Evolutionary conservation across 2,329 filamentous ascomycete genomes (phyloP).

Genomic region (Colletotrichum falcatum): DNA sequence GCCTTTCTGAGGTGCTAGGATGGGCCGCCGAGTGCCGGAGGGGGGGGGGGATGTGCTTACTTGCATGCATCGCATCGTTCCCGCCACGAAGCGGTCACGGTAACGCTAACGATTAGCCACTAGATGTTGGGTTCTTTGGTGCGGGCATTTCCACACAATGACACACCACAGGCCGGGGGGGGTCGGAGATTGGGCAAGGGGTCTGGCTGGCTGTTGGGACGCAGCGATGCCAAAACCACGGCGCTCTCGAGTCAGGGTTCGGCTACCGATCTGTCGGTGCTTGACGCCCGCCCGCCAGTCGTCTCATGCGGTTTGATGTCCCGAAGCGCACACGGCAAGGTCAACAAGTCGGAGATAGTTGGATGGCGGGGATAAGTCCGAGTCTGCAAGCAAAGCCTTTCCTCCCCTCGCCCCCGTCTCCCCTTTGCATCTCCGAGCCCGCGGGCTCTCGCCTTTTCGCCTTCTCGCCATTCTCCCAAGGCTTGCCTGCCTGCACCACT

Average conservation of each 20-base stretch:
- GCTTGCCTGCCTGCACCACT: not conserved
- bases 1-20: slow-evolving; percentile 72
- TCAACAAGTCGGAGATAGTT: not conserved
- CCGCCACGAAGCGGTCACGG: not conserved
- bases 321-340: not conserved
- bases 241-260: not conserved
- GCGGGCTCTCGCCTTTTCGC: too few relatives aligned
- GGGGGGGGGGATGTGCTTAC: not conserved
- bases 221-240: not conserved
- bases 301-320: not conserved
- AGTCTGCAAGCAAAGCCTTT: not conserved
- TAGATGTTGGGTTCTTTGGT: too few relatives aligned
- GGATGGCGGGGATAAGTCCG: not conserved
- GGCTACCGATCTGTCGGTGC: too few relatives aligned
- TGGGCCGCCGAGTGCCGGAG: not conserved
- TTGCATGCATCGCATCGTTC: not conserved
- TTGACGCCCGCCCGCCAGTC: too few relatives aligned
- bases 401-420: too few relatives aligned
- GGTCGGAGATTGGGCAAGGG: not conserved
- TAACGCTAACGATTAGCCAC: not conserved
- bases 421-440: too few relatives aligned
- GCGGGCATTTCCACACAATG: not conserved
- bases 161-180: not conserved
- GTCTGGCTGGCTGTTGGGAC: not conserved
- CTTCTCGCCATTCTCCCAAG: too few relatives aligned